These are phyloP conservation scores for Allium cepa DNA, from an alignment of 106 monocot species.

Conservation along the genomic window DNA sequence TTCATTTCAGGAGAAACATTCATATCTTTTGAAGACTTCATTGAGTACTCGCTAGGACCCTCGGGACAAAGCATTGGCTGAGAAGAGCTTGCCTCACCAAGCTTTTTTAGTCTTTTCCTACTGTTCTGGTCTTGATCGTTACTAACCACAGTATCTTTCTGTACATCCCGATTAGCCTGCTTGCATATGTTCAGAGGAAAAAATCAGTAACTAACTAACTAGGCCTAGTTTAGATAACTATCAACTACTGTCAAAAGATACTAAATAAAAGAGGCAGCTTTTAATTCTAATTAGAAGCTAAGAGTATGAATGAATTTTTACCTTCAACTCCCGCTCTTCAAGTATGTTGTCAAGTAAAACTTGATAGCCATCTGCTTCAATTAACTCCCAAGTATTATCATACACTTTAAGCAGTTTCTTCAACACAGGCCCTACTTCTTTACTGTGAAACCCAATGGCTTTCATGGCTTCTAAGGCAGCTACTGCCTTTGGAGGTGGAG, in stretches of 20 bases:
- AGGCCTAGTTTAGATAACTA: too few species aligned
- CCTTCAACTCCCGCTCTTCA: conserved; percentile 26
- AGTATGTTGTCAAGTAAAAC: conserved; percentile 52
- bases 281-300: too few species aligned
- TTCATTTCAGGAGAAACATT: not conserved
- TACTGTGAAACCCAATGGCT: conserved; percentile 24
- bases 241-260: too few species aligned
- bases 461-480: conserved; percentile 50
- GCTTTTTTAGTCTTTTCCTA: conserved; percentile 19
- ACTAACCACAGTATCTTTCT: conserved; percentile 4
- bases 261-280: too few species aligned
- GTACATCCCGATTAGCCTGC: conserved; percentile 3
- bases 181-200: not conserved
- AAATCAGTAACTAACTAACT: too few species aligned
- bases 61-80: conserved; percentile 1
- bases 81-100: conserved; percentile 6
- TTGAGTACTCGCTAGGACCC: not conserved
- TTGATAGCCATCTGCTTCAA: conserved; percentile 56
- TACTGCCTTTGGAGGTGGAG: conserved; percentile 9
- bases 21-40: conserved; percentile 14
- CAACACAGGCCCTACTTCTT: conserved; percentile 32
- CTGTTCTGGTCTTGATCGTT: conserved; percentile 6
- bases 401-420: conserved; percentile 37
- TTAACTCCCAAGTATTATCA: conserved; percentile 48
- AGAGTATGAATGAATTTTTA: not conserved